These are phyloP conservation scores for Amanita subjunquillea DNA, from an alignment of 768 basidiomycete species.

Conservation along the genomic window DNA sequence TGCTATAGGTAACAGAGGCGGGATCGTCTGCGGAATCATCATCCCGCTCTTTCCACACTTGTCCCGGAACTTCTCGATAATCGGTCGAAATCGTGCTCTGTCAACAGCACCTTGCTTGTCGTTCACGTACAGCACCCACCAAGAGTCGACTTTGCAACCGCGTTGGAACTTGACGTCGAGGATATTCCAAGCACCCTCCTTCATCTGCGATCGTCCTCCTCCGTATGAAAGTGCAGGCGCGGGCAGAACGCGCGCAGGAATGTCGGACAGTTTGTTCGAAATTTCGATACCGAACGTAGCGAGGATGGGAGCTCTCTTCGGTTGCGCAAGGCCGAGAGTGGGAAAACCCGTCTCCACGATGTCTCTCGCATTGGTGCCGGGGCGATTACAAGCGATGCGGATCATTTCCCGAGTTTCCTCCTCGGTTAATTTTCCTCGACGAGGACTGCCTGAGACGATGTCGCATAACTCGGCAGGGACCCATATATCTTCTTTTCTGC, in stretches of 20 bases:
- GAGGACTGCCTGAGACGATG: conserved; percentile 49
- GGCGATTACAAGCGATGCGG: conserved; percentile 52
- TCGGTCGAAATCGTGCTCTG: background rate
- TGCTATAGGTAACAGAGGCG: conserved; percentile 24
- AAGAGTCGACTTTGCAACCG: conserved; percentile 39
- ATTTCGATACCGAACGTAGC: conserved; percentile 52
- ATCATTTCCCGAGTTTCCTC: conserved; percentile 66
- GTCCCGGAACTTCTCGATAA: conserved; percentile 41
- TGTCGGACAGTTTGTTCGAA: conserved; percentile 43
- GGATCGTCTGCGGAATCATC: conserved; percentile 24
- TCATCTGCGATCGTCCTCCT: conserved; percentile 30
- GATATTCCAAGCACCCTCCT: conserved; percentile 71
- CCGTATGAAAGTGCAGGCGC: conserved; percentile 51
- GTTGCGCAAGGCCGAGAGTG: conserved; percentile 17
- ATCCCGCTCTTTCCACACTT: conserved; percentile 59
- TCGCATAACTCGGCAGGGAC: conserved; percentile 67
- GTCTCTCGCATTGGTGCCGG: conserved; percentile 19
- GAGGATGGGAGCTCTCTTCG: conserved; percentile 22
- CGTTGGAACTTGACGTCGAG: conserved; percentile 57
- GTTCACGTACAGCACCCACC: conserved; percentile 59
- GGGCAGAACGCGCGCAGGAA: conserved; percentile 57
- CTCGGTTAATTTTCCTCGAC: conserved; percentile 49
- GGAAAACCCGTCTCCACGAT: conserved; percentile 4
- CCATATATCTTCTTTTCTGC: conserved; percentile 20
- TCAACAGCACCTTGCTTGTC: conserved; percentile 30